Evolutionary conservation across 805 yeast species (phyloP).

Genomic region (Candida michaelii): DNA sequence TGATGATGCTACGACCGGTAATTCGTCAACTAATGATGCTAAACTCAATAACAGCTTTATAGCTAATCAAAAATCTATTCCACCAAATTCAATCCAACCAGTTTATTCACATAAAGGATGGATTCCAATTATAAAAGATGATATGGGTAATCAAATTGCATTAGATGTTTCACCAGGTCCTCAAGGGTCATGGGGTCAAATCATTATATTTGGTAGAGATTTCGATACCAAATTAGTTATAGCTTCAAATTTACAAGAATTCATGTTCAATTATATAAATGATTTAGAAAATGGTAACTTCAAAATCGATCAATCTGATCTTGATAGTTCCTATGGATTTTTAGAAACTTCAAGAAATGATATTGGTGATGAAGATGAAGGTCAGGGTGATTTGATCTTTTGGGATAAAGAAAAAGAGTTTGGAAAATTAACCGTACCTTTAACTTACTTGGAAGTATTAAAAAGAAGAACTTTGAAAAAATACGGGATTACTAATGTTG

Average conservation of each 20-base stretch:
- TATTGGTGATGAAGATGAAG: conserved; percentile 47
- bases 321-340: conserved; percentile 33
- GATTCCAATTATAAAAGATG: conserved; percentile 42
- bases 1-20: conserved; percentile 13
- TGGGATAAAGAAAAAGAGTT: conserved; percentile 40
- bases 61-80: conserved; percentile 36
- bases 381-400: conserved; percentile 41
- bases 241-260: conserved; percentile 39
- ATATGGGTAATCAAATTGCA: conserved; percentile 45
- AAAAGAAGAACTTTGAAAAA: conserved; percentile 42
- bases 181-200: conserved; percentile 41
- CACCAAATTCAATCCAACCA: conserved; percentile 39
- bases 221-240: conserved; percentile 44
- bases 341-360: conserved; percentile 39
- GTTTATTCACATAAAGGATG: conserved; percentile 38
- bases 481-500: conserved; percentile 36
- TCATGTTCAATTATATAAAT: conserved; percentile 34
- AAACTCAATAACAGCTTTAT: conserved; percentile 25
- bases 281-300: conserved; percentile 45
- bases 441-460: conserved; percentile 42
- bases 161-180: conserved; percentile 43
- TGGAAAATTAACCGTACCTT: conserved; percentile 25
- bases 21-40: conserved; percentile 19
- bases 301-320: conserved; percentile 36
- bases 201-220: conserved; percentile 45